Conservation (phyloP, 1,284 basidiomycete species). For the Ustilago trichophora region DNA sequence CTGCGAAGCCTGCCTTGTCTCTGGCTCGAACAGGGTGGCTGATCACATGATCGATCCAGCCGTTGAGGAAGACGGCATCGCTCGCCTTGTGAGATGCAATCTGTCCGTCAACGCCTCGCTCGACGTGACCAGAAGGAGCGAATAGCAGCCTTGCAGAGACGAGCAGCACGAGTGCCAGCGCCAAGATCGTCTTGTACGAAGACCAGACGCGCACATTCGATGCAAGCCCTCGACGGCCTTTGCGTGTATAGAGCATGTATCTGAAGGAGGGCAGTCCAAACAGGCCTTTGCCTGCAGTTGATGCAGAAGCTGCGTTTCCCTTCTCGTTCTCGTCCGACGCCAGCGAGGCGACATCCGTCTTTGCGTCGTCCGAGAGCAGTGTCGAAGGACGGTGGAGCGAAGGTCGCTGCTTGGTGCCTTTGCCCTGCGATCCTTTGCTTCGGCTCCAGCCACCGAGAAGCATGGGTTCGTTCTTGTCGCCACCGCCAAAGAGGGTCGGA, state of each 20-base stretch:
- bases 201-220: slow-evolving; percentile 1
- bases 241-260: slow-evolving; percentile 20
- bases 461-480: slow-evolving; percentile 5
- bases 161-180: slow-evolving; percentile 12
- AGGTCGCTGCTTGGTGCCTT: slow-evolving; percentile 19
- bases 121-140: slow-evolving; percentile 4
- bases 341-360: slow-evolving; percentile 23
- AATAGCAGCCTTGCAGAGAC: slow-evolving; percentile 7
- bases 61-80: slow-evolving; percentile 40
- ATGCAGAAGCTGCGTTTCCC: not conserved
- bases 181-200: slow-evolving; percentile 11
- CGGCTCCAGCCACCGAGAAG: slow-evolving; percentile 27
- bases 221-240: slow-evolving; percentile 9
- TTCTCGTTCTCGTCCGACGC: slow-evolving; percentile 1
- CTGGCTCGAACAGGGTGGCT: slow-evolving; percentile 40
- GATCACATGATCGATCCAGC: slow-evolving; percentile 44
- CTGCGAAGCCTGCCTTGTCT: slow-evolving; percentile 44
- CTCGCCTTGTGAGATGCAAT: slow-evolving; percentile 12
- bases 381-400: slow-evolving; percentile 15
- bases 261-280: slow-evolving; percentile 8
- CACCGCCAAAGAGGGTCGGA: not conserved
- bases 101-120: slow-evolving; percentile 23
- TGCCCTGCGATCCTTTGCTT: slow-evolving; percentile 4
- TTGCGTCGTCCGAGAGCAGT: slow-evolving; percentile 16
- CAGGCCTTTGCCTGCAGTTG: not conserved